Percentiles rank a stretch among this genome's conserved stretches.
Evolutionary conservation across 2,329 filamentous ascomycete species (phyloP).

Genomic region (Graphium sp.): DNA sequence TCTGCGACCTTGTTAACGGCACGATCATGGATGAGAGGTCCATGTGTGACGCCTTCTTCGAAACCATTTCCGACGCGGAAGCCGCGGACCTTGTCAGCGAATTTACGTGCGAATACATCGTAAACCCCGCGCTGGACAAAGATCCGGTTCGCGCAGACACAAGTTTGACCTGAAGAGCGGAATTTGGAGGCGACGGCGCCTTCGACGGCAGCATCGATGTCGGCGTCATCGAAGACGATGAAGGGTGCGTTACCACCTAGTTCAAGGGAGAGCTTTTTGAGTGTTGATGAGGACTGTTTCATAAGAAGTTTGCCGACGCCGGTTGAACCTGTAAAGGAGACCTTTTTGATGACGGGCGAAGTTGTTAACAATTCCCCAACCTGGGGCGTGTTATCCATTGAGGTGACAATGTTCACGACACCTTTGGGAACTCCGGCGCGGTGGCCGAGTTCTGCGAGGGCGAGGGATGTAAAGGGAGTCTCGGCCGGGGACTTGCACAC

Average conservation of each 20-base stretch:
- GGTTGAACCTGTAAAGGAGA: slow-evolving; percentile 54
- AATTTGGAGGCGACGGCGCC: slow-evolving; percentile 56
- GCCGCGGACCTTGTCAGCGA: slow-evolving; percentile 31
- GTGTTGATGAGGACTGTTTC: slow-evolving; percentile 49
- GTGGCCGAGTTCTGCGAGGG: slow-evolving; percentile 65
- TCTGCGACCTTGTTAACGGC: slow-evolving; percentile 44
- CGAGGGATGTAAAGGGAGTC: slow-evolving; percentile 76
- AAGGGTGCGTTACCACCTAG: slow-evolving; percentile 61
- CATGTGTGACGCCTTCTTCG: slow-evolving; percentile 36
- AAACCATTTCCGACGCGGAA: slow-evolving; percentile 43
- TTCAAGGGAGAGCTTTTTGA: slow-evolving; percentile 62
- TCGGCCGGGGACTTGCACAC: slow-evolving; percentile 79
- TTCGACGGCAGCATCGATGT: slow-evolving; percentile 47
- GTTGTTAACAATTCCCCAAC: slow-evolving; percentile 43
- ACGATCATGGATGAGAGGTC: slow-evolving; percentile 47
- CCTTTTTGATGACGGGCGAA: slow-evolving; percentile 38
- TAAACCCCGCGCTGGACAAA: slow-evolving; percentile 44
- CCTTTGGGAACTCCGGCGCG: slow-evolving; percentile 76
- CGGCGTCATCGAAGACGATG: slow-evolving; percentile 60
- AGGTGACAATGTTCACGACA: slow-evolving; percentile 73
- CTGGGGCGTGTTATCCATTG: slow-evolving; percentile 57
- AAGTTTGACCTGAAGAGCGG: slow-evolving; percentile 56
- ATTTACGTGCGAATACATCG: slow-evolving; percentile 32
- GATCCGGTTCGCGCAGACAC: slow-evolving; percentile 45
- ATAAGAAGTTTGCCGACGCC: slow-evolving; percentile 34